A percentile compares a stretch with the other conserved stretches of the same genome.
Conservation (phyloP, 768 basidiomycete species). For the Lactarius deliciosus region DNA sequence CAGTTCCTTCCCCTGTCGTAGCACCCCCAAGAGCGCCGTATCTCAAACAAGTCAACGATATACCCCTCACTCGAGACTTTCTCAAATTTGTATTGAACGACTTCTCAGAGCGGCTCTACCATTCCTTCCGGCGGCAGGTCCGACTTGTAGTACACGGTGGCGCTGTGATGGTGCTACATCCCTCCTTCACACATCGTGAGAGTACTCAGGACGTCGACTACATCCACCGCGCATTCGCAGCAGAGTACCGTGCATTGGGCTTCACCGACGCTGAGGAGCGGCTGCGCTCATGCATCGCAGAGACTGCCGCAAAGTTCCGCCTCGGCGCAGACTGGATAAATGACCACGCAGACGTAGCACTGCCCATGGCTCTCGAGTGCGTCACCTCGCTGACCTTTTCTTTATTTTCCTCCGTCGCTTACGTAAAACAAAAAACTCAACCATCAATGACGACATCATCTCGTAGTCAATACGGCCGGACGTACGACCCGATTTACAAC, state of each 20-base stretch:
- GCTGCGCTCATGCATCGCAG: conserved; percentile 55
- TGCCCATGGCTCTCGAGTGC: conserved; percentile 65
- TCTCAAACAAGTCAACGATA: conserved; percentile 19
- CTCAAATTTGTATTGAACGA: conserved; percentile 29
- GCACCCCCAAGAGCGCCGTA: background rate
- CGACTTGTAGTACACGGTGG: conserved; percentile 71
- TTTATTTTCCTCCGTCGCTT: background rate
- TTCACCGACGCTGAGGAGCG: conserved; percentile 52
- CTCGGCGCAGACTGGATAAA: conserved; percentile 78
- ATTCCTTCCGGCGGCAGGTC: conserved; percentile 50
- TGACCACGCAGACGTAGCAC: conserved; percentile 65
- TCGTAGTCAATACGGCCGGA: conserved; percentile 27
- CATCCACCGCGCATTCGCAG: conserved; percentile 58
- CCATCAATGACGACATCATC: background rate
- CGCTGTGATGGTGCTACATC: conserved; percentile 71
- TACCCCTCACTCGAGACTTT: conserved; percentile 12
- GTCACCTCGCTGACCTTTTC: conserved; percentile 32
- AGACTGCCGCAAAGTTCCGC: conserved; percentile 50
- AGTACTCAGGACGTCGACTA: conserved; percentile 70
- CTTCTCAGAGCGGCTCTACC: conserved; percentile 50
- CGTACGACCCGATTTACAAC: conserved; percentile 61
- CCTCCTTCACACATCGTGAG: conserved; percentile 42
- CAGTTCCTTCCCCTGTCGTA: background rate
- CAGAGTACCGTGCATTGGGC: conserved; percentile 51
- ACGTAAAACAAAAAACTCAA: background rate